Evolutionary conservation across 2,329 filamentous ascomycete genomes (phyloP), one percentile per base, ranked within the genome.

Genomic region (Aquanectria penicillioides): DNA sequence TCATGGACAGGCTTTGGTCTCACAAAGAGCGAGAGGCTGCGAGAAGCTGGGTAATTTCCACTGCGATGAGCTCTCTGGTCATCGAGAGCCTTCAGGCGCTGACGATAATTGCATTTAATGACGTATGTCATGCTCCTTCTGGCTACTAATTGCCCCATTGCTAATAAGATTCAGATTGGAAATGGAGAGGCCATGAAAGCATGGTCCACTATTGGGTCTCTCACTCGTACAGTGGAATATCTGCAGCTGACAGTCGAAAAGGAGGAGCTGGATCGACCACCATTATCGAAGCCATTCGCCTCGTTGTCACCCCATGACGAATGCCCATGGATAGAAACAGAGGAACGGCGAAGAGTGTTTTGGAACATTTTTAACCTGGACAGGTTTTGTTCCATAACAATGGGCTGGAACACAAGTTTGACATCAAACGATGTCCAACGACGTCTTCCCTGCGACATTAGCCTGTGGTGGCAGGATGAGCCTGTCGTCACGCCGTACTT

Each of bases 281-380:
- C 12, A 64, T 67, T 46, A 52, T 79, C 13, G 22, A 69, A 17
- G 54, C 67, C 22, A 37, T 72, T 23, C 57, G 69, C 8, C 0
- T 69, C 75, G 8, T 55, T 79, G 11, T n/a, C n/a, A 41, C 68
- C 8, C 59, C 64, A 2, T 57, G 73, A 4, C 62, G 69, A 13
- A 47, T n/a, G n/a, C n/a, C n/a, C 63, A n/a, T 68, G 63, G 67
- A 71, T 66, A 1, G 63, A 69, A 31, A 52, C 57, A n/a, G 75
- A 77, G 61, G 72, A 75, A 23, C 62, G 74, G n/a, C 60, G 75
- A 13, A 60, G 74, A 8, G 69, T 78, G 1, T 78, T 77, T 49
- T 77, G 74, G 74, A 73, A 63, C 29, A 67, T 77, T 29, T 78
- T 77, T 59, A 67, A 67, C n/a, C 56, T 76, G 6, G 74, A 77